Conservation (phyloP, 2,329 filamentous ascomycete species). For the Cryphonectria radicalis region DNA sequence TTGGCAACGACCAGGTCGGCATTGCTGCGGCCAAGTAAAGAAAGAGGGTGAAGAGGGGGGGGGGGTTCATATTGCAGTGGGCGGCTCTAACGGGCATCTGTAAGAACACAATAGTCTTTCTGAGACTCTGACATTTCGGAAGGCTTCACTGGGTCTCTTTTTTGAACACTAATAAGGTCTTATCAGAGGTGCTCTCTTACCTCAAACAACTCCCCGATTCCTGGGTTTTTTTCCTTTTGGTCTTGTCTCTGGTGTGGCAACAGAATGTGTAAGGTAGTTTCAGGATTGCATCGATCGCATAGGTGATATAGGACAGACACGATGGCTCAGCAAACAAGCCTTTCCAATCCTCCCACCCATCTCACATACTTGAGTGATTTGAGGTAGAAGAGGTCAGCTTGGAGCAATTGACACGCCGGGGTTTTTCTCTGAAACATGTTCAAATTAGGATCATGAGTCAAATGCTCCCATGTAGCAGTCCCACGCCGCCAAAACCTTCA, state of each 20-base stretch:
- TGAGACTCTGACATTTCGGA: background rate
- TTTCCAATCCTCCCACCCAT: background rate
- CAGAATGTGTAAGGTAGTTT: constrained; percentile 28
- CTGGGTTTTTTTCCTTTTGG: constrained; percentile 19
- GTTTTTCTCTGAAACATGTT: background rate
- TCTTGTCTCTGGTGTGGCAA: constrained; percentile 21
- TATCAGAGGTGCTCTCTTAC: background rate
- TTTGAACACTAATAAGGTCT: constrained; percentile 13
- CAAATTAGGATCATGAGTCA: background rate
- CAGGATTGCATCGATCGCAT: constrained; percentile 25
- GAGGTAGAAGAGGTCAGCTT: background rate
- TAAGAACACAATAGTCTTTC: constrained; percentile 21
- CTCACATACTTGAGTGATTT: background rate
- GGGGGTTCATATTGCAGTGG: background rate
- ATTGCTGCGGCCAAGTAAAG: constrained; percentile 77
- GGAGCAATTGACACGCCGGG: background rate
- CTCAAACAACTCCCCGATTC: constrained; percentile 15
- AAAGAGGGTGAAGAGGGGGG: no score
- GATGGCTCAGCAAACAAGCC: constrained; percentile 3
- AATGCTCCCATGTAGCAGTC: background rate
- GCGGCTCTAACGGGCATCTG: background rate
- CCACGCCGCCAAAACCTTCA: background rate
- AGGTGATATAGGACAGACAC: constrained; percentile 11
- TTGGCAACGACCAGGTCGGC: constrained; percentile 86
- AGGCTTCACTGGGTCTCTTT: constrained; percentile 3